Conservation (phyloP, 495 filamentous ascomycete species). For the Neurospora sp. region DNA sequence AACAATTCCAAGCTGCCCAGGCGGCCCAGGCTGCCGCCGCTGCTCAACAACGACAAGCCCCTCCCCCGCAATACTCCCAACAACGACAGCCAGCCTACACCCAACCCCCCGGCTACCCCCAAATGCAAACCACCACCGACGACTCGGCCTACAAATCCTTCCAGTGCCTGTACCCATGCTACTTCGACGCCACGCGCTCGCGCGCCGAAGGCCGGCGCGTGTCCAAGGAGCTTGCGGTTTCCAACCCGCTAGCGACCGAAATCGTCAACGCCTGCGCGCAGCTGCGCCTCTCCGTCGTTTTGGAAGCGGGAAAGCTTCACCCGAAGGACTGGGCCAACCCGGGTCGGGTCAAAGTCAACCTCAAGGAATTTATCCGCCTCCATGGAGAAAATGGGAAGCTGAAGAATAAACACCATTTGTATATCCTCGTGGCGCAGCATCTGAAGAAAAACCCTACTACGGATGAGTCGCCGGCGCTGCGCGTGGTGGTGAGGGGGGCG, state of each 20-base stretch:
- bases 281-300: slow-evolving; percentile 63
- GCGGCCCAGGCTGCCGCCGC: slow-evolving; percentile 30
- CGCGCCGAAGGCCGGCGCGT: slow-evolving; percentile 76
- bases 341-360: slow-evolving; percentile 68
- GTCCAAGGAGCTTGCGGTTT: slow-evolving; percentile 55
- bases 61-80: slow-evolving; percentile 8
- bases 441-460: slow-evolving; percentile 63
- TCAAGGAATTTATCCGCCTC: slow-evolving; percentile 44
- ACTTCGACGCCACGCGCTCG: slow-evolving; percentile 73
- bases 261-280: slow-evolving; percentile 74
- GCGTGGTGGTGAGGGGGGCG: slow-evolving; percentile 54
- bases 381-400: slow-evolving; percentile 21
- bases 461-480: slow-evolving; percentile 56
- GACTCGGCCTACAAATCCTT: slow-evolving; percentile 58
- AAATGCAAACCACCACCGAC: slow-evolving; percentile 33
- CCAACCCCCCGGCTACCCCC: slow-evolving; percentile 17
- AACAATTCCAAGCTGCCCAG: slow-evolving; percentile 10
- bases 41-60: slow-evolving; percentile 11
- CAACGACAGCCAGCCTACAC: slow-evolving; percentile 7
- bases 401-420: slow-evolving; percentile 88
- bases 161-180: slow-evolving; percentile 88
- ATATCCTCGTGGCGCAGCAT: slow-evolving; percentile 62
- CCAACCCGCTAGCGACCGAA: slow-evolving; percentile 80
- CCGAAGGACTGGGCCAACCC: slow-evolving; percentile 98
- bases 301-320: slow-evolving; percentile 87